Conservation (phyloP, 352 stramenopile genomes). For the Pythium rhizo-oryzae region DNA sequence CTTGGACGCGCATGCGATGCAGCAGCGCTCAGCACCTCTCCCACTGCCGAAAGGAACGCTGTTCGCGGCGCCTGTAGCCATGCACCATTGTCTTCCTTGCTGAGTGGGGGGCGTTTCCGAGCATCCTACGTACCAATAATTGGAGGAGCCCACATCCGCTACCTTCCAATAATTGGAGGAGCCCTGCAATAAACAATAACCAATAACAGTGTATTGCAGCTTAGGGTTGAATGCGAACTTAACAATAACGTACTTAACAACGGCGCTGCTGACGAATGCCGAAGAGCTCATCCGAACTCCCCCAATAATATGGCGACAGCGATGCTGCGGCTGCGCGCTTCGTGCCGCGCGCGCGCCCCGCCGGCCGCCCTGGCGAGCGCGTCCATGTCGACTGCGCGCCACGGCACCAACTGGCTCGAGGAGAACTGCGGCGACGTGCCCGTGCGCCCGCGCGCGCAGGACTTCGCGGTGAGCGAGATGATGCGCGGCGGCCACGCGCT, state of each 20-base stretch:
- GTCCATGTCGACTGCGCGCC: not conserved
- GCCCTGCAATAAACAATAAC: no score
- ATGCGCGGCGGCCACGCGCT: constrained; percentile 66
- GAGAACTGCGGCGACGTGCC: constrained; percentile 68
- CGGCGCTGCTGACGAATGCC: not conserved
- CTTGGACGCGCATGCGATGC: not conserved
- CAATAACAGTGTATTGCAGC: not conserved
- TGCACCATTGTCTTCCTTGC: no score
- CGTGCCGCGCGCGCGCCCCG: not conserved
- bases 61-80: no score
- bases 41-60: no score
- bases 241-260: not conserved
- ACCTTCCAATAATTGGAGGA: no score
- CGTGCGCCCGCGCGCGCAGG: constrained; percentile 33
- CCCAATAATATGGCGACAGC: not conserved
- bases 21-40: no score
- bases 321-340: not conserved
- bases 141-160: no score
- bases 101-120: no score
- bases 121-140: no score
- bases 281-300: not conserved
- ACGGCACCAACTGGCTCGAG: constrained; percentile 60
- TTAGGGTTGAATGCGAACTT: not conserved
- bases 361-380: not conserved
- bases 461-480: constrained; percentile 68